Base-by-base conservation (phyloP, 1,284 basidiomycete genomes). In the Sporisorium iseilematis-ciliati region DNA sequence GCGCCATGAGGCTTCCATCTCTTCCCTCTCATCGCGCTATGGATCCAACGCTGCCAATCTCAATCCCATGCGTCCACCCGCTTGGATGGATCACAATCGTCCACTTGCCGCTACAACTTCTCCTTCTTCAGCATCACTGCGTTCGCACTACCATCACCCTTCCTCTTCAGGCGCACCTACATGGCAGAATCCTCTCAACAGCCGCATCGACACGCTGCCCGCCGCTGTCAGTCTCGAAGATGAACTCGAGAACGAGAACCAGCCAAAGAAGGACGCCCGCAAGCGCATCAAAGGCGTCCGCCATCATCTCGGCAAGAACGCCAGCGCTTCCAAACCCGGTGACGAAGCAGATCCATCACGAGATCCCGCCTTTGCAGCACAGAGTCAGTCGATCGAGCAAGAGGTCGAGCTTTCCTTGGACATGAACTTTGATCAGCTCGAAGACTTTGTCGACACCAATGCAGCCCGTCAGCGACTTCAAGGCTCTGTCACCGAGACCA, bases 341-440 rank as follows among this genome's bases (percentile, higher is more conserved):
- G 67, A 75, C 7, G 68, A 78, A 20, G 45, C 50, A n/a, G 73
- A 73, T 7, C 18, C 48, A 18, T 20, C 57, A 6, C 56, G 57
- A 51, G 66, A 70, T 16, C n/a, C 41, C 21, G 42, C 52, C 50
- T 31, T 64, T 23, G 48, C 65, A 10, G 59, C 40, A 7, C 71
- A 65, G 50, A 71, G 66, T 48, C 72, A 69, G 7, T 75, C 72
- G 4, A 49, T 74, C 48, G 62, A 77, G 31, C 67, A 67, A 57
- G 66, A 78, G 57, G 72, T 74, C 38, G 76, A 75, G 29, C 59
- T 76, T 5, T 76, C 87, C 21, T 88, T 94, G 41, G 93, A 95
- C 85, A 91, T 90, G 53, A 90, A 95, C 75, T 87, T 95, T 45
- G 89, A 91, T 33, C 88, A 90, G 65, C 93, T 97, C 89, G 92